Evolutionary conservation across 352 stramenopile genomes (phyloP).

Genomic region (Phytophthora cryptogea): DNA sequence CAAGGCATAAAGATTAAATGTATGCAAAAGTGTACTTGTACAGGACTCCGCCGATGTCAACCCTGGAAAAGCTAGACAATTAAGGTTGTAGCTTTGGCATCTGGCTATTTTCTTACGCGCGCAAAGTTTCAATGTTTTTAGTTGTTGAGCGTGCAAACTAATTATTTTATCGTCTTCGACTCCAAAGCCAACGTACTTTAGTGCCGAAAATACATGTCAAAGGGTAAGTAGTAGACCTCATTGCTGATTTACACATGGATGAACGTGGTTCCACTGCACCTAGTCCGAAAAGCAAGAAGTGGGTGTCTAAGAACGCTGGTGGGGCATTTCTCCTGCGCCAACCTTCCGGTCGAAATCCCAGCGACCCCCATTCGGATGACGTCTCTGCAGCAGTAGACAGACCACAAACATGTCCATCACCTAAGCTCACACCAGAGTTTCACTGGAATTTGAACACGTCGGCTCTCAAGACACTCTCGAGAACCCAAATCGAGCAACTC

Average conservation of each 20-base stretch:
- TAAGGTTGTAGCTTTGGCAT: too few species aligned
- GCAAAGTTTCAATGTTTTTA: too few species aligned
- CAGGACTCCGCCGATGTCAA: too few species aligned
- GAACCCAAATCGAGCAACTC: slow-evolving; percentile 39
- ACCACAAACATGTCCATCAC: slow-evolving; percentile 18
- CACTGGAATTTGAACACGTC: slow-evolving; percentile 63
- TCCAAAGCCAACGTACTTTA: not conserved
- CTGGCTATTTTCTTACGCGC: too few species aligned
- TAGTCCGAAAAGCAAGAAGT: slow-evolving; percentile 6
- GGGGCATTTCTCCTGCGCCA: slow-evolving; percentile 4
- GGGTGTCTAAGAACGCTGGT: slow-evolving; percentile 3
- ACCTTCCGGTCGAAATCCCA: not conserved
- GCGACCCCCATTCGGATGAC: not conserved
- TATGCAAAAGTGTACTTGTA: too few species aligned
- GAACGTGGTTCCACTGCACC: slow-evolving; percentile 10
- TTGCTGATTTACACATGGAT: slow-evolving; percentile 2
- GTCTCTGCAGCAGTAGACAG: not conserved
- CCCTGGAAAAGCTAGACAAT: too few species aligned
- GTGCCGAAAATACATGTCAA: not conserved
- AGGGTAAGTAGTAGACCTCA: not conserved
- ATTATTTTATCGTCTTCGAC: not conserved
- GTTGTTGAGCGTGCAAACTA: too few species aligned
- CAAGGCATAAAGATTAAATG: too few species aligned
- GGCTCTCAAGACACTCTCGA: slow-evolving; percentile 32
- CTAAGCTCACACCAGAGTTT: slow-evolving; percentile 37